Evolutionary conservation across 306 rosid species (phyloP).

Genomic region (Benincasa hispida): DNA sequence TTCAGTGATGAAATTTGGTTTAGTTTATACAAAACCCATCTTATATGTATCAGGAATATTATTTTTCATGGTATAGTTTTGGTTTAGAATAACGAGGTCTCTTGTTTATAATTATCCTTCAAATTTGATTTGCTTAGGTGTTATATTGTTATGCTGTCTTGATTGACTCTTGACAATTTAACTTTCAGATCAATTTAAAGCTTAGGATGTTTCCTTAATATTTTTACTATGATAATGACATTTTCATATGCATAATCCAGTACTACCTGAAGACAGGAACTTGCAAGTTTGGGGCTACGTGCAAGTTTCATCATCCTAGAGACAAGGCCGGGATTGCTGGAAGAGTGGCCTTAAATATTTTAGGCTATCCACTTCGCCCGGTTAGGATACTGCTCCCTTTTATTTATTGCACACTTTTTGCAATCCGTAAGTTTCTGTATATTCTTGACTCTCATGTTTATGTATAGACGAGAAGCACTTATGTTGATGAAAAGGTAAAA

Average conservation of each 20-base stretch:
- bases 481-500: not conserved
- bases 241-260: conserved; percentile 30
- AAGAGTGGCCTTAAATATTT: conserved; percentile 76
- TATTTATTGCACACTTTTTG: not conserved
- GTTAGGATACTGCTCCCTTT: conserved; percentile 38
- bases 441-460: not conserved
- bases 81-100: not conserved
- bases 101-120: not conserved
- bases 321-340: conserved; percentile 93
- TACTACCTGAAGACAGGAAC: conserved; percentile 90
- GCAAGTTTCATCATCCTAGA: conserved; percentile 96
- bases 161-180: not conserved
- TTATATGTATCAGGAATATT: not conserved
- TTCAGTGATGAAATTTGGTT: not conserved
- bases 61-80: not conserved
- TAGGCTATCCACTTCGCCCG: conserved; percentile 95
- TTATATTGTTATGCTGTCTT: not conserved
- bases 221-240: not conserved
- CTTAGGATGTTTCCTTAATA: not conserved
- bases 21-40: not conserved
- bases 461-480: not conserved
- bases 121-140: not conserved
- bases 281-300: conserved; percentile 97
- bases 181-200: not conserved
- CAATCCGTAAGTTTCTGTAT: not conserved